Base-by-base conservation (phyloP, 1,139 yeast genomes). In the Hyphopichia buzzinii region DNA sequence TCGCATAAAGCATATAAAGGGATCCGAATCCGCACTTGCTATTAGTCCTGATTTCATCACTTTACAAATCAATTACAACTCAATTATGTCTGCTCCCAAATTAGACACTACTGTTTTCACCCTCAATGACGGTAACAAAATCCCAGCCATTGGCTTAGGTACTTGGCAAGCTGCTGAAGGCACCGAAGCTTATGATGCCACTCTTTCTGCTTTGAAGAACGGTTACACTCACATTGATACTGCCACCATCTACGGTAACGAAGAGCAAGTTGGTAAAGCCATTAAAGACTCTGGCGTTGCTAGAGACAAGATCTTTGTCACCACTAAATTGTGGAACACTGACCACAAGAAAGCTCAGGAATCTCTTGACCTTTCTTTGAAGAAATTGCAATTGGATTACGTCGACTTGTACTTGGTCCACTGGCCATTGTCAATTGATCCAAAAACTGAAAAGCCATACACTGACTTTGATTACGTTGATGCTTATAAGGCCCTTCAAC, bases 171-270 rank as follows among this genome's bases (percentile, higher is more conserved):
- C 87, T 11, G 62, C 74, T 12, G 69, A 72, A 17, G 27, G 22
- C 3, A 22, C 13, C 17, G 70, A 71, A 30, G 78, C 72, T 3
- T 77, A 78, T 52, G 58, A 64, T 16, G 75, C 89, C 12, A 84
- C 79, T 21, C 58, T 72, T 39, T 59, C 67, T 26, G 92, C 92
- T 2, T 58, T 85, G 44, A 68, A 75, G 46, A 62, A 71, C 12
- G 92, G 92, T 15, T 83, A 83, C 61, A 73, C 80, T 46, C 94
- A 84, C 63, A 81, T 85, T 42, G 92, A 84, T 57, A 74, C 86
- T 37, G 92, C 92, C 28, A 77, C 77, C 38, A 74, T 74, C 37
- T 83, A 82, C 56, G 67, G 65, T 15, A 83, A 82, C 51, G 89
- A 83, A 55, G 76, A 61, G 26, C 72, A 68, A 32, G 84, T 84